Percentiles rank a stretch among this genome's conserved stretches.
Evolutionary conservation across 1,284 basidiomycete species (phyloP).

Genomic region (Singerocomus inundabilis): DNA sequence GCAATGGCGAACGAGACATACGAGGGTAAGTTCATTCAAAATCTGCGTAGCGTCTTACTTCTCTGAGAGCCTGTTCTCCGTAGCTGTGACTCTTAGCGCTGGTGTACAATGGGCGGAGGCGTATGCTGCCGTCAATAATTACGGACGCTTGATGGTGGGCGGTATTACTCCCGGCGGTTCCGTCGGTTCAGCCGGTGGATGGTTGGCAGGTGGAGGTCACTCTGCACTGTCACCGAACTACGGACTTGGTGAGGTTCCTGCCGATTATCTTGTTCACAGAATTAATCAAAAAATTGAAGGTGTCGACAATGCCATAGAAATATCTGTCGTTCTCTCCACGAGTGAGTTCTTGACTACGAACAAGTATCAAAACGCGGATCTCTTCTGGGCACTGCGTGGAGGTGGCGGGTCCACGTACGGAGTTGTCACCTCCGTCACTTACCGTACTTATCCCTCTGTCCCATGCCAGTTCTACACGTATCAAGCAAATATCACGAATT

Average conservation of each 20-base stretch:
- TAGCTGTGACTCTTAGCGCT: constrained; percentile 42
- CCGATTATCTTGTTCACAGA: too few species aligned
- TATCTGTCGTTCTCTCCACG: constrained; percentile 22
- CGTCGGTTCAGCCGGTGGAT: constrained; percentile 41
- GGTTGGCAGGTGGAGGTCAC: constrained; percentile 46
- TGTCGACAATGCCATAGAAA: constrained; percentile 42
- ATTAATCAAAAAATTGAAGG: too few species aligned
- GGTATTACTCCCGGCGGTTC: constrained; percentile 38
- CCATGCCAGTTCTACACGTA: constrained; percentile 29
- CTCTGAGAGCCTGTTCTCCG: not conserved
- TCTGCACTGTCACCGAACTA: constrained; percentile 40
- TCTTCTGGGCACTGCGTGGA: constrained; percentile 51
- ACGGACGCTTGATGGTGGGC: constrained; percentile 38
- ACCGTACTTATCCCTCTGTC: constrained; percentile 32
- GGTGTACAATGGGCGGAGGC: constrained; percentile 48
- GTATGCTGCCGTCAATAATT: constrained; percentile 35
- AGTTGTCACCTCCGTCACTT: constrained; percentile 26
- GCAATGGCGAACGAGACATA: constrained; percentile 18
- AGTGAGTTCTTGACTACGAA: constrained; percentile 20
- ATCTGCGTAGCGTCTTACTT: too few species aligned
- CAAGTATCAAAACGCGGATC: constrained; percentile 15
- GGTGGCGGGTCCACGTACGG: too few species aligned
- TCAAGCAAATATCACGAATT: constrained; percentile 26
- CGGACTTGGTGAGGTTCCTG: constrained; percentile 38
- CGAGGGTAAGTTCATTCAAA: too few species aligned